Evolutionary conservation across 345 rosid species (phyloP), one percentile per base, ranked within the genome.

Genomic region (Carallia pectinifolia): DNA sequence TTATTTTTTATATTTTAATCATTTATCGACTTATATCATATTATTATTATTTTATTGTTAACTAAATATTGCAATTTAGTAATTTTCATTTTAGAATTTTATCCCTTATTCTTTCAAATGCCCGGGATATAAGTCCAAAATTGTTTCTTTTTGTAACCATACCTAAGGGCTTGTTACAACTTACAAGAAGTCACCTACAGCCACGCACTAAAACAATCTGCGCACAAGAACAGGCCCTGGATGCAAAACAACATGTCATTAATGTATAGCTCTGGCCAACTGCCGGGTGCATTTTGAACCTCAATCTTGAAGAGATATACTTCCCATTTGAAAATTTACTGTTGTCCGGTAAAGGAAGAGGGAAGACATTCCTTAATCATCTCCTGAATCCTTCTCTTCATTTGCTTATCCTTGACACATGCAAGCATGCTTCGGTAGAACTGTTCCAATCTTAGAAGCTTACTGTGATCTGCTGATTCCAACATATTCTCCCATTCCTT

Each of bases 371-470:
- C 96, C 78, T 86, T 82, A 62, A 91, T 76, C 30, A 93, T 74
- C 80, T 93, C 96, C 78, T 89, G 92, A 53, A 93, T 89, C 77
- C 94, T 80, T 79, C 77, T 85, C 82, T 90, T 89, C 89, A 93
- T 72, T 54, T 86, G 81, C 85, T 89, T 89, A 73, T 93, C 97
- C 79, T 93, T 89, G 13, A 93, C 96, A 19, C 92, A 86, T 0
- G 81, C 77, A n/a, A 86, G 76, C 94, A 89, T 85, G 82, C 81
- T 86, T 72, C 83, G 75, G 68, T 93, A 88, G 75, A 93, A 90
- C 80, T 77, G 71, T 73, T 93, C 92, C 86, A 93, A 73, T 71
- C 90, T 86, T 52, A 80, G 61, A n/a, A 93, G 92, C 85, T 81
- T 86, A 62, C 79, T 71, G 38, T 72, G 83, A 62, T 93, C 98